Conservation (phyloP, 2,329 filamentous ascomycete species). For the Orbilia blumenaviensis region DNA sequence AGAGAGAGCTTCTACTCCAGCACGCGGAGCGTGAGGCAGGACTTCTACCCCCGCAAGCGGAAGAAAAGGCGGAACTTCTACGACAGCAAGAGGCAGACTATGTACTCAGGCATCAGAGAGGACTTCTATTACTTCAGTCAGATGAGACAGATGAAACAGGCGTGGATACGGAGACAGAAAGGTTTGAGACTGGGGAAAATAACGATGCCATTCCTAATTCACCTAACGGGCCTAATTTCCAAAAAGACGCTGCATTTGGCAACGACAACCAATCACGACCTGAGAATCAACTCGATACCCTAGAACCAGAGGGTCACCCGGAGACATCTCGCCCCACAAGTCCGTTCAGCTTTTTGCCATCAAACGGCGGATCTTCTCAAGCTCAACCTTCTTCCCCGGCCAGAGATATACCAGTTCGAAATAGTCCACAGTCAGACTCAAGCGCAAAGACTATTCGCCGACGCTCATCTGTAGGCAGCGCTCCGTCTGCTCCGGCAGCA, state of each 20-base stretch:
- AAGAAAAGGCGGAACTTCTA: no score
- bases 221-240: background rate
- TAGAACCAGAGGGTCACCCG: background rate
- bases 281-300: background rate
- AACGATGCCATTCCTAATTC: background rate
- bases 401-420: background rate
- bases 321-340: background rate
- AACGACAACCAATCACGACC: background rate
- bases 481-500: background rate
- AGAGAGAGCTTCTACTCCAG: background rate
- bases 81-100: no score
- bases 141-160: background rate
- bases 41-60: no score
- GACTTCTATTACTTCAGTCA: no score
- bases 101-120: no score
- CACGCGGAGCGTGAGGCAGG: background rate
- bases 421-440: background rate
- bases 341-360: background rate
- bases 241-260: background rate
- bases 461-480: background rate
- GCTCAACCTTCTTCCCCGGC: background rate
- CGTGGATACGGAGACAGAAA: background rate
- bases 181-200: background rate
- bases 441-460: background rate
- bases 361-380: background rate